Percentiles rank a stretch among this genome's conserved stretches.
phyloP scores from a whole-genome alignment of 148 eudicot species.

The Chenopodium album region DNA sequence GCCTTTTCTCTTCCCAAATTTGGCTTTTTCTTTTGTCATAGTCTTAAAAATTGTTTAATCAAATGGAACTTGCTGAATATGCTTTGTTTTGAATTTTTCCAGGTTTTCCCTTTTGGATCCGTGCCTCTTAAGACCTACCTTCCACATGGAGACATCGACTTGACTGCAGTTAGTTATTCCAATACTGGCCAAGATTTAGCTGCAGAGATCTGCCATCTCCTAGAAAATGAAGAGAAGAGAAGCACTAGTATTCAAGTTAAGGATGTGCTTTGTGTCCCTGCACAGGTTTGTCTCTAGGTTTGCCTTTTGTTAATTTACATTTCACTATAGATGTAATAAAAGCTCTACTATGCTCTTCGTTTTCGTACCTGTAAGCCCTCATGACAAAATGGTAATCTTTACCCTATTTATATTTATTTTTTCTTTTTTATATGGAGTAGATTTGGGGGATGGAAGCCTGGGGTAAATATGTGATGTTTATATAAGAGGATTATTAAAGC shows the following conservation, averaged over 20 bases:
- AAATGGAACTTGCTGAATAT: background rate
- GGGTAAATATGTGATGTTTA: background rate
- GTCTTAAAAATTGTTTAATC: background rate
- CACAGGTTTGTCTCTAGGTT: conserved; percentile 41
- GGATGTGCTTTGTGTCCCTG: conserved; percentile 45
- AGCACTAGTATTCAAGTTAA: conserved; percentile 33
- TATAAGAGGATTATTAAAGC: background rate
- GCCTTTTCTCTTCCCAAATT: background rate
- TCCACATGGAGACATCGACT: conserved; percentile 54
- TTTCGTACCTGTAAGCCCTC: background rate
- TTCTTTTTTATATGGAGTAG: background rate
- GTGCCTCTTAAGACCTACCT: conserved; percentile 60
- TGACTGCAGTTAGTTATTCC: conserved; percentile 36
- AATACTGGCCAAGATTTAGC: conserved; percentile 29
- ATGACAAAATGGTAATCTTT: background rate
- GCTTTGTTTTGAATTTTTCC: conserved; percentile 17
- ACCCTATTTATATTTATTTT: background rate
- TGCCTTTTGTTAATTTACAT: conserved; percentile 7
- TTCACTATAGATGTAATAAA: conserved; percentile 4
- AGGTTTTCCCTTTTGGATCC: conserved; percentile 55
- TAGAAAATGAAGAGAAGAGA: conserved; percentile 30
- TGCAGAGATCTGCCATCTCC: conserved; percentile 30
- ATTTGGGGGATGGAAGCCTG: background rate
- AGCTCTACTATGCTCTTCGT: background rate
- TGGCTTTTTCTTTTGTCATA: background rate